Percentiles rank a stretch among this genome's conserved stretches.
Evolutionary conservation across 2,329 filamentous ascomycete species (phyloP).

Genomic region (Aspergillus sp.): DNA sequence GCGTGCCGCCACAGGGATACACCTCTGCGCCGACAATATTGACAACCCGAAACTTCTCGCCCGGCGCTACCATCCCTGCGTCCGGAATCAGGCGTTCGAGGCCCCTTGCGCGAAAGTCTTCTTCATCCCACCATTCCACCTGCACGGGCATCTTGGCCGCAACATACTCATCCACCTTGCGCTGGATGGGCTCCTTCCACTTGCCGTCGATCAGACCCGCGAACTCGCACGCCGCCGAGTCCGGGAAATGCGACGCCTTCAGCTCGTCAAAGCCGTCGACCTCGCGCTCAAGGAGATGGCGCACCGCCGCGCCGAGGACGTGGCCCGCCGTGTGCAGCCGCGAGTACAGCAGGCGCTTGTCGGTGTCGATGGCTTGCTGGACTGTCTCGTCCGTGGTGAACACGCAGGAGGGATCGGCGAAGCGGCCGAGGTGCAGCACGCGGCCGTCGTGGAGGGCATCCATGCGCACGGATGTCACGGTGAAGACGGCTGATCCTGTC

Average conservation of each 20-base stretch:
- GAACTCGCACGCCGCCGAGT: constrained; percentile 67
- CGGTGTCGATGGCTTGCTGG: constrained; percentile 58
- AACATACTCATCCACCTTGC: constrained; percentile 59
- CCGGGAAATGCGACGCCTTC: constrained; percentile 71
- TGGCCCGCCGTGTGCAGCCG: constrained; percentile 73
- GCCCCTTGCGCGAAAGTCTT: constrained; percentile 56
- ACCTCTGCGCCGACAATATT: constrained; percentile 66
- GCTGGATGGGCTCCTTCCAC: constrained; percentile 63
- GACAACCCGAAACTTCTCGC: constrained; percentile 65
- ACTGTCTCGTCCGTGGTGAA: constrained; percentile 49
- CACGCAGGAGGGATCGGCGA: constrained; percentile 30
- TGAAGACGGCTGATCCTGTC: constrained; percentile 42
- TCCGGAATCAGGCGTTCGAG: constrained; percentile 58
- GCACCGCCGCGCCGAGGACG: constrained; percentile 67
- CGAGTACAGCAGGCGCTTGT: constrained; percentile 63
- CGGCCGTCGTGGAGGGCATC: constrained; percentile 50
- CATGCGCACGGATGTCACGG: constrained; percentile 59
- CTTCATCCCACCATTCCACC: constrained; percentile 67
- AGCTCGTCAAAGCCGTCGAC: constrained; percentile 60
- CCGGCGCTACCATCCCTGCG: constrained; percentile 41
- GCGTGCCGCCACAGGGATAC: constrained; percentile 75
- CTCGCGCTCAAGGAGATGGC: constrained; percentile 53
- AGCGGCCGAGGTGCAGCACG: constrained; percentile 66
- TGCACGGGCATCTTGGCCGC: constrained; percentile 56
- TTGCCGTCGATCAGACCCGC: constrained; percentile 64